These are phyloP conservation scores for Dothistroma septosporum DNA, from an alignment of 2,329 filamentous ascomycete species.

Conservation along the genomic window DNA sequence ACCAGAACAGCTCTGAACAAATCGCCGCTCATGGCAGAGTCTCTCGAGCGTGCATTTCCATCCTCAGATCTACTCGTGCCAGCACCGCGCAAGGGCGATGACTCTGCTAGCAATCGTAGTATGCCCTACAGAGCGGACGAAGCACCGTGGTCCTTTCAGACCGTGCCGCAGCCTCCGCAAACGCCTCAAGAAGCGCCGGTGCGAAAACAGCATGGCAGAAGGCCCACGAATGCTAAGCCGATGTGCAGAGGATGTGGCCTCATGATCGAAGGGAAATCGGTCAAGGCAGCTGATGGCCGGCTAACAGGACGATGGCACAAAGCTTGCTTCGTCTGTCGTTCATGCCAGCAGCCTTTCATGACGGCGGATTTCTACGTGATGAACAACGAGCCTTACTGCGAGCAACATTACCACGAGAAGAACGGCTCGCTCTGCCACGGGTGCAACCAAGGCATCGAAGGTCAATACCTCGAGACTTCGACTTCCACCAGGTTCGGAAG, in stretches of 20 bases:
- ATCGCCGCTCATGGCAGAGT: slow-evolving; percentile 6
- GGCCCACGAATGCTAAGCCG: slow-evolving; percentile 54
- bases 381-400: slow-evolving; percentile 81
- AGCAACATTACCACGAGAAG: slow-evolving; percentile 84
- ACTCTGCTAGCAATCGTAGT: slow-evolving; percentile 14
- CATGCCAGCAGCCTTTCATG: slow-evolving; percentile 74
- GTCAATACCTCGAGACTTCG: slow-evolving; percentile 79
- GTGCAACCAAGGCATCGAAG: slow-evolving; percentile 85
- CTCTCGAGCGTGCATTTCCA: neutral
- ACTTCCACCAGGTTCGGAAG: slow-evolving; percentile 42
- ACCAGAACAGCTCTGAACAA: slow-evolving; percentile 1
- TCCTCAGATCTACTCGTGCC: neutral
- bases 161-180: slow-evolving; percentile 15
- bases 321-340: slow-evolving; percentile 85
- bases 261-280: slow-evolving; percentile 80
- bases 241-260: slow-evolving; percentile 78
- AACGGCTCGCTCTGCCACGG: slow-evolving; percentile 80
- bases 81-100: neutral
- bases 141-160: slow-evolving; percentile 14
- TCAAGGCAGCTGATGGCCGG: slow-evolving; percentile 88
- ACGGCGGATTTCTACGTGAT: slow-evolving; percentile 92
- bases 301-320: slow-evolving; percentile 94
- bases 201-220: slow-evolving; percentile 23
- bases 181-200: slow-evolving; percentile 14
- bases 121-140: slow-evolving; percentile 1